phyloP scores from a whole-genome alignment of 1,284 basidiomycete species.

The Pseudozyma hubeiensis region DNA sequence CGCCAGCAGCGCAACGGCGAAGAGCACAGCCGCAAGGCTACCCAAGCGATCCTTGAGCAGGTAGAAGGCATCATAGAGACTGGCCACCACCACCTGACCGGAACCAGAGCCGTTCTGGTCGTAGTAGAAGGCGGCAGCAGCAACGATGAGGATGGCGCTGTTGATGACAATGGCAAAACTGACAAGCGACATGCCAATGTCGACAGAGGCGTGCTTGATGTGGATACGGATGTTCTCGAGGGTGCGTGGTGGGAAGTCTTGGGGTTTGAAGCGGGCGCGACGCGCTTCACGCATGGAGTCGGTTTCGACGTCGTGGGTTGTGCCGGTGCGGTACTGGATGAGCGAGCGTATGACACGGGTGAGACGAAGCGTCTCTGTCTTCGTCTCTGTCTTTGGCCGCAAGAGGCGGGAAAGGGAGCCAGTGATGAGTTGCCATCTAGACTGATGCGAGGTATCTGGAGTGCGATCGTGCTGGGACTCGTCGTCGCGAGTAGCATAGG shows the following conservation, averaged over 20 bases:
- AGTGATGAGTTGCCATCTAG: constrained; percentile 14
- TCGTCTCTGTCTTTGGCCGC: constrained; percentile 14
- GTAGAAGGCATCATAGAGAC: constrained; percentile 62
- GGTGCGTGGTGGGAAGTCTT: constrained; percentile 29
- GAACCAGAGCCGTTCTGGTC: constrained; percentile 15
- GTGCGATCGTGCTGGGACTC: not conserved
- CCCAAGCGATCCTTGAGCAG: constrained; percentile 56
- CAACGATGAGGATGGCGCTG: constrained; percentile 76
- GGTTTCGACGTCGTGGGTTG: constrained; percentile 3
- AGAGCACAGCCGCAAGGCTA: constrained; percentile 55
- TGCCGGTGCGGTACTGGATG: constrained; percentile 13
- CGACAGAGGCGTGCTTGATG: constrained; percentile 64
- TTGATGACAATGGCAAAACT: constrained; percentile 79
- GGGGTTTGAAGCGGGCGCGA: constrained; percentile 2
- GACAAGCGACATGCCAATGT: constrained; percentile 66
- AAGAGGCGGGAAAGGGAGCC: constrained; percentile 15
- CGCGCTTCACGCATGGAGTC: constrained; percentile 3
- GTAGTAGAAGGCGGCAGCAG: constrained; percentile 71
- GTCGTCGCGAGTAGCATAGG: too few relatives aligned
- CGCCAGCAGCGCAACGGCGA: constrained; percentile 70
- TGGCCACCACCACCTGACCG: constrained; percentile 54
- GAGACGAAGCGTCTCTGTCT: constrained; percentile 21
- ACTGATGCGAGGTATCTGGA: constrained; percentile 3
- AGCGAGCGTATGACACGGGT: constrained; percentile 23
- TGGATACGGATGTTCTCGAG: constrained; percentile 51